Conservation (phyloP, 2,329 filamentous ascomycete genomes). For the Ophiosphaerella narmari region DNA sequence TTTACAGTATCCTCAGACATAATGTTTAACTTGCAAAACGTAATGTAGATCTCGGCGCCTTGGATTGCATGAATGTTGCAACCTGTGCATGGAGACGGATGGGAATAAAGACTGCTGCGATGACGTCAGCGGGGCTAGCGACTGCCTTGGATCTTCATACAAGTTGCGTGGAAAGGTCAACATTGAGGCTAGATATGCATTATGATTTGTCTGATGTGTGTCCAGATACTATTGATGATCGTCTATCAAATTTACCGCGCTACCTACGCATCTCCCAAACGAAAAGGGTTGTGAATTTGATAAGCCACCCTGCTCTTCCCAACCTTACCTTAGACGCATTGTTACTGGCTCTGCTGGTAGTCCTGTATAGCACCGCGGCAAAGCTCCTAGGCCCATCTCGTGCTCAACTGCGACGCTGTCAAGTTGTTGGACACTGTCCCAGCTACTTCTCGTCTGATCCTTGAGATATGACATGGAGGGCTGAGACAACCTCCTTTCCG, state of each 20-base stretch:
- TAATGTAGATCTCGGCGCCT: no score
- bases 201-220: no score
- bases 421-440: constrained; percentile 7
- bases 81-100: background rate
- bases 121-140: constrained; percentile 21
- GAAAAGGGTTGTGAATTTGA: no score
- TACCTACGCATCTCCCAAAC: no score
- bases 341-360: constrained; percentile 11
- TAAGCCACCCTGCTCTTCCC: no score
- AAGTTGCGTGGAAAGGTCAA: background rate
- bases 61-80: no score
- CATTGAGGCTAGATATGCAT: background rate
- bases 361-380: constrained; percentile 1
- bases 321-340: no score
- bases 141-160: background rate
- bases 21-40: background rate
- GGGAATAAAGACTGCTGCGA: constrained; percentile 3
- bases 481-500: constrained; percentile 31
- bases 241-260: no score
- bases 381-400: background rate
- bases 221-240: no score
- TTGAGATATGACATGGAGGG: constrained; percentile 1
- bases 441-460: background rate
- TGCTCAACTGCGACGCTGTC: constrained; percentile 8
- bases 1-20: constrained; percentile 37